Evolutionary conservation across 257 asterid species (phyloP), one percentile per base, ranked within the genome.

Genomic region (Cruciata laevipes): DNA sequence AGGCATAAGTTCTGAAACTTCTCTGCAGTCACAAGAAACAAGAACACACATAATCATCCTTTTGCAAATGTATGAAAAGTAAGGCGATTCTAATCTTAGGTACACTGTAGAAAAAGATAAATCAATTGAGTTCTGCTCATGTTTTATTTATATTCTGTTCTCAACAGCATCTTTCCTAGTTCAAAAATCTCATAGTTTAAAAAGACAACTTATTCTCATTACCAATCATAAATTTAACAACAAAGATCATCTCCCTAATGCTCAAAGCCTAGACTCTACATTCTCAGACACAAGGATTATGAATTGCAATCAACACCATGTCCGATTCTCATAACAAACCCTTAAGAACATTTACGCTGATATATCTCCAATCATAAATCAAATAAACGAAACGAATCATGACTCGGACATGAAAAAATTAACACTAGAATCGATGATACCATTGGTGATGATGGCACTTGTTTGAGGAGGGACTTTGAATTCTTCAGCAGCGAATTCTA

Each of bases 391-490:
- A n/a, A 37, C 30, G 1, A 56, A 56, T 8, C 3, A 56, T 1
- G 38, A 25, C 24, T 25, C 4, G 38, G 14, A 59, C 20, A 59
- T 12, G 16, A 59, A 21, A 27, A 66, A 30, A 66, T 8, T 14
- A 27, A 24, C 38, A 32, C 8, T n/a, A 10, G n/a, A 71, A 40
- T 20, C 23, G n/a, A 7, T 10, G 30, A 14, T 77, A 92, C 98
- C 98, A 61, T 89, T 92, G 20, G 98, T 92, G 81, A 92, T 89
- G 59, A 92, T 89, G 68, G 97, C 98, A 72, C 98, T 92, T 59
- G 98, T 91, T 75, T 91, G 96, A 14, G 96, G 96, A 71, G 96
- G 98, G 47, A 92, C 97, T 80, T 92, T 92, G 84, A 92, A 92
- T 92, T 92, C 98, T 80, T 92, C 98, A 12, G 98, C 96, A 2